Evolutionary conservation across 768 basidiomycete genomes (phyloP).

Genomic region (Suillus spraguei): DNA sequence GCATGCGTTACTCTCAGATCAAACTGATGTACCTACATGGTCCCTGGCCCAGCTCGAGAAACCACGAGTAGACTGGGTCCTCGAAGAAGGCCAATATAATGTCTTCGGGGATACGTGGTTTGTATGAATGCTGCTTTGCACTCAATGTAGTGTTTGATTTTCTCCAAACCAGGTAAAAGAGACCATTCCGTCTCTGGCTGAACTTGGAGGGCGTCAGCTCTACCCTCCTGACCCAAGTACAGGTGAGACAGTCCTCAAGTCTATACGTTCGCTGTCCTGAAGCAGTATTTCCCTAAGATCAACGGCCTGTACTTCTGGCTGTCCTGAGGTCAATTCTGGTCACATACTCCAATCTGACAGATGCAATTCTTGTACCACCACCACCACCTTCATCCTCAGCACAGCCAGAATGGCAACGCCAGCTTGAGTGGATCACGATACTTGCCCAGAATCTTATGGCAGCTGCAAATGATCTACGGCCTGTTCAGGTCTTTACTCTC

Average conservation of each 20-base stretch:
- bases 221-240: constrained; percentile 73
- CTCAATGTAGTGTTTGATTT: constrained; percentile 17
- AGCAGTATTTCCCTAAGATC: constrained; percentile 49
- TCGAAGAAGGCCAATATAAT: constrained; percentile 80
- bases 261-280: constrained; percentile 11
- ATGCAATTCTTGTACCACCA: constrained; percentile 68
- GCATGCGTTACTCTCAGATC: constrained; percentile 66
- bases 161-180: constrained; percentile 67
- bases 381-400: constrained; percentile 45
- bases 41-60: constrained; percentile 75
- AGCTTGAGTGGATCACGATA: constrained; percentile 80
- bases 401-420: constrained; percentile 71
- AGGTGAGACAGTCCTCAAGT: constrained; percentile 45
- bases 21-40: constrained; percentile 78
- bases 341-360: constrained; percentile 75
- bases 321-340: constrained; percentile 78
- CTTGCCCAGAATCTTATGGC: constrained; percentile 88
- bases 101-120: constrained; percentile 91
- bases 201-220: constrained; percentile 77
- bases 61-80: constrained; percentile 89
- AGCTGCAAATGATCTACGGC: constrained; percentile 86
- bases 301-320: constrained; percentile 71
- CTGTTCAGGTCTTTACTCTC: constrained; percentile 66
- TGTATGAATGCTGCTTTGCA: constrained; percentile 49
- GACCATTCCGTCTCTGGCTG: constrained; percentile 77